Evolutionary conservation across 495 filamentous ascomycete species (phyloP).

Genomic region (Saxophila tyrrhenica): DNA sequence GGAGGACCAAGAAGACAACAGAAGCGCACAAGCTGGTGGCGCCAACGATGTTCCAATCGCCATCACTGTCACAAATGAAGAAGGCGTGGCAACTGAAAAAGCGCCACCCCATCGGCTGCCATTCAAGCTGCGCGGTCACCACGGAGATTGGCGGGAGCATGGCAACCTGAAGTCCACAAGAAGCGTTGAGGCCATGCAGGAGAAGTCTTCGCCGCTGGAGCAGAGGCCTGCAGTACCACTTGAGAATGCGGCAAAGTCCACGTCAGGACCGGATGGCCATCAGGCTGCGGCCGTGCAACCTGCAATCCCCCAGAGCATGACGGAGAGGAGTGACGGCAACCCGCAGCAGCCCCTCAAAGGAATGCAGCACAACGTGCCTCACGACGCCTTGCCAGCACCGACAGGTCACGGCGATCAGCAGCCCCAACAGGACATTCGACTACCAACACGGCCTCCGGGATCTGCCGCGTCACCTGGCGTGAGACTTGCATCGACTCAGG

Average conservation of each 20-base stretch:
- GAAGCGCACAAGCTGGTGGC: not conserved
- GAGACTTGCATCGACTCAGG: slow-evolving; percentile 22
- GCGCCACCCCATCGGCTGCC: slow-evolving; percentile 22
- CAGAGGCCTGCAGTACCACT: not conserved
- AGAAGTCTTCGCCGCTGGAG: not conserved
- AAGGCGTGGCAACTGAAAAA: slow-evolving; percentile 19
- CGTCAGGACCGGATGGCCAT: not conserved
- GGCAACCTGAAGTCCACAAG: slow-evolving; percentile 5
- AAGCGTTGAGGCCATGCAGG: slow-evolving; percentile 6
- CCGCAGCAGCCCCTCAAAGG: slow-evolving; percentile 33
- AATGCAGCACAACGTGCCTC: slow-evolving; percentile 41
- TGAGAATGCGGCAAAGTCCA: not conserved
- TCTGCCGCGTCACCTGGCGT: slow-evolving; percentile 19
- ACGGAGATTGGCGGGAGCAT: slow-evolving; percentile 6
- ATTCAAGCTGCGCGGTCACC: slow-evolving; percentile 22
- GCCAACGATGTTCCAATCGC: slow-evolving; percentile 12
- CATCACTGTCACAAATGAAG: slow-evolving; percentile 33
- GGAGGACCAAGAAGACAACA: not conserved
- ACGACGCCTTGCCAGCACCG: slow-evolving; percentile 34
- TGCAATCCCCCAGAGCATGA: not conserved
- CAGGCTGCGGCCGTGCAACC: not conserved
- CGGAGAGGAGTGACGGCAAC: not conserved
- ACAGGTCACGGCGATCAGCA: slow-evolving; percentile 39
- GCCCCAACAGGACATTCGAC: slow-evolving; percentile 40
- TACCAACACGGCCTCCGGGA: slow-evolving; percentile 34